phyloP scores from a whole-genome alignment of 495 filamentous ascomycete species.

The Tuber indicum region DNA sequence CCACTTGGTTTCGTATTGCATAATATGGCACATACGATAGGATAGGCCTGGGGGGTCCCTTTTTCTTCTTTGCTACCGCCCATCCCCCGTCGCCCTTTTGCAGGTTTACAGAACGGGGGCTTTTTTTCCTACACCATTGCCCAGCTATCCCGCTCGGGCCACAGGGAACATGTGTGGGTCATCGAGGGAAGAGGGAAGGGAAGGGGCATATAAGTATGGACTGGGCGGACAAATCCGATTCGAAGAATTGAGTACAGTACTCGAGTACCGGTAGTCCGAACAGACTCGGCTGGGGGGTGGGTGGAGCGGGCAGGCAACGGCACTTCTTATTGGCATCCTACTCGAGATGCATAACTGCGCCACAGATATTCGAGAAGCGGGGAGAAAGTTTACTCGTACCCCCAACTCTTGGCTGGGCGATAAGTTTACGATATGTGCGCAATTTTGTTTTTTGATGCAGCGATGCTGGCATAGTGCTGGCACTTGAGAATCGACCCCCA shows the following conservation, averaged over 20 bases:
- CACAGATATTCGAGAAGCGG: background rate
- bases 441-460: background rate
- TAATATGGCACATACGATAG: background rate
- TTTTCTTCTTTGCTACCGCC: background rate
- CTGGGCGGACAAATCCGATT: background rate
- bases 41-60: background rate
- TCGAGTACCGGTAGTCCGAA: background rate
- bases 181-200: background rate
- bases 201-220: background rate
- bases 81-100: background rate
- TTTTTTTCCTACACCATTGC: background rate
- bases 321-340: background rate
- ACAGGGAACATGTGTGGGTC: background rate
- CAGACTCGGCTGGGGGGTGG: background rate
- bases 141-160: background rate
- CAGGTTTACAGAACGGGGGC: background rate
- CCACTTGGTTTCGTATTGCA: background rate
- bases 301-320: background rate
- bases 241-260: background rate
- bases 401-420: background rate
- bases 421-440: background rate
- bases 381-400: background rate
- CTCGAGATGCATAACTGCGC: background rate
- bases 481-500: background rate
- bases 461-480: background rate